Evolutionary conservation across 352 stramenopile genomes (phyloP), one percentile per base, ranked within the genome.

Genomic region (Phytophthora chlamydospora): DNA sequence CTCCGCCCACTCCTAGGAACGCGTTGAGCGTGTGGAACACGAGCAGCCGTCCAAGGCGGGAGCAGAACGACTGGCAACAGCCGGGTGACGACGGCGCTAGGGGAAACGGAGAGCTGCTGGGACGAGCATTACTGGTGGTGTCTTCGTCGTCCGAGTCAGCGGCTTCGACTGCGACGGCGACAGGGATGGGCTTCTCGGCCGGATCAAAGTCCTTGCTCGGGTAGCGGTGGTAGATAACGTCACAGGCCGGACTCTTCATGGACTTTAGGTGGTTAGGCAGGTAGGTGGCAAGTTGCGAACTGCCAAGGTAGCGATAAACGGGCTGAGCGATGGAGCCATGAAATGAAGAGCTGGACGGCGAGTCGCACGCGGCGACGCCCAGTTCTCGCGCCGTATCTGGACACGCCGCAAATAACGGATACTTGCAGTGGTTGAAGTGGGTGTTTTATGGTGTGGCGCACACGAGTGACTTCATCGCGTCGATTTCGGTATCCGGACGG

Each of bases 191-290:
- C 17, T 75, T 75, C 29, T 63, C 61, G 24, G 44, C 50, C 9
- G 36, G 9, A 12, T 75, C 61, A 46, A 64, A 59, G 39, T 58
- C 24, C n/a, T 35, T 21, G 35, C 33, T 59, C 12, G 66, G 66
- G 42, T 71, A 75, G n/a, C 58, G 49, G 46, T 68, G 55, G 55
- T 71, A 75, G 55, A 71, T 68, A 21, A 73, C 66, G 11, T 73
- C 60, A 24, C 36, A 38, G 3, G 36, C 48, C 24, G 62, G 62
- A 49, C 56, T 66, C 38, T 71, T 71, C 62, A 71, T 58, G 2
- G 46, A 35, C 16, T 49, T 43, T 36, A 16, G 33, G 7, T 0
- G 6, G 19, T 27, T 50, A 29, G 16, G 17, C 5, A 48, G 24
- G 33, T 42, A 33, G 29, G 52, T 48, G 53, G 52, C 40, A 64